phyloP scores from a whole-genome alignment of 148 eudicot species.

The Rhododendron simsii region DNA sequence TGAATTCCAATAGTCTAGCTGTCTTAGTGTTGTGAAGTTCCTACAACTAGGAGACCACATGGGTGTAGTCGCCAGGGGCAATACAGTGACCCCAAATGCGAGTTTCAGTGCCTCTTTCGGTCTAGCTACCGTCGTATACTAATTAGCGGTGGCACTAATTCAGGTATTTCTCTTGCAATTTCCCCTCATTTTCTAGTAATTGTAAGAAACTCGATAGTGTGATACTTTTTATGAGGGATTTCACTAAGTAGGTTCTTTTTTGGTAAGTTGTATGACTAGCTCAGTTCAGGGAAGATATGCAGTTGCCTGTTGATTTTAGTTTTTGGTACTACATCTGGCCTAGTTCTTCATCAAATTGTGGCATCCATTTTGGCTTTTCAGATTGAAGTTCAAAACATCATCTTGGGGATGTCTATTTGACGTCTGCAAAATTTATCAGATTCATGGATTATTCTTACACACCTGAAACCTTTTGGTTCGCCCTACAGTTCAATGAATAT shows the following conservation, averaged over 20 bases:
- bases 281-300: background rate
- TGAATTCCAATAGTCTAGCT: constrained; percentile 6
- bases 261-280: background rate
- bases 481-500: background rate
- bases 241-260: background rate
- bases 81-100: background rate
- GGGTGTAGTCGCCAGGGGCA: background rate
- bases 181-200: background rate
- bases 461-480: background rate
- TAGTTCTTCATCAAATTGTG: background rate
- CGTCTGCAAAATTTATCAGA: background rate
- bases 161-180: background rate
- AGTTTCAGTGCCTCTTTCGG: background rate
- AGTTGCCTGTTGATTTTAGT: background rate
- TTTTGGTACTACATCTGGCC: background rate
- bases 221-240: background rate
- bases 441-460: background rate
- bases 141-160: background rate
- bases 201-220: background rate
- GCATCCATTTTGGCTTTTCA: background rate
- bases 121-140: background rate
- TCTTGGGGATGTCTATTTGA: background rate
- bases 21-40: constrained; percentile 5
- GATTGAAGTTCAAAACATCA: background rate
- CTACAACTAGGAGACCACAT: background rate